phyloP scores from a whole-genome alignment of 306 rosid genomes.

The Datisca glomerata region DNA sequence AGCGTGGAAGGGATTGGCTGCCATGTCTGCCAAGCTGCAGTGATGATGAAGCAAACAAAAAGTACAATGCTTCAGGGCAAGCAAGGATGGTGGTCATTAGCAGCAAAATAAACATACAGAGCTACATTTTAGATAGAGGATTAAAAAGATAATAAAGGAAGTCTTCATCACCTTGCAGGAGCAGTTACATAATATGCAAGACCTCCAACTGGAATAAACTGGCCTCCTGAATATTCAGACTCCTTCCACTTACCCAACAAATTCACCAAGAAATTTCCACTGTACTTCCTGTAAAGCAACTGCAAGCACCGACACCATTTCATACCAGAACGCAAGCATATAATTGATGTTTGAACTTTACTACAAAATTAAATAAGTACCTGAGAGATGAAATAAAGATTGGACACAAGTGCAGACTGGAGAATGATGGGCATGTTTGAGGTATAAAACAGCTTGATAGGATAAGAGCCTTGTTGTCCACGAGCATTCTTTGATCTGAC shows the following conservation, averaged over 20 bases:
- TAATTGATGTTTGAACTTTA: too few species aligned
- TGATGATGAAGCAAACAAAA: too few species aligned
- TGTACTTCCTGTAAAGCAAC: constrained; percentile 19
- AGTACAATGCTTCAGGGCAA: too few species aligned
- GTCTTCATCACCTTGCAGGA: constrained; percentile 16
- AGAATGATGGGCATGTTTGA: constrained; percentile 58
- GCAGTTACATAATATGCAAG: constrained; percentile 19
- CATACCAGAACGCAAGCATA: too few species aligned
- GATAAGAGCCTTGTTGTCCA: constrained; percentile 44
- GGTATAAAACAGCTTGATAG: constrained; percentile 48
- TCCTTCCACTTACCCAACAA: constrained; percentile 16
- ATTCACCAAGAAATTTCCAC: constrained; percentile 16
- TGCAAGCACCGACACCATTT: too few species aligned
- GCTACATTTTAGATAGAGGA: not conserved
- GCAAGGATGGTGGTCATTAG: too few species aligned
- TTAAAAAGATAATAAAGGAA: not conserved
- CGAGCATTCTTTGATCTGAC: constrained; percentile 48
- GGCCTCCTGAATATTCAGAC: constrained; percentile 21
- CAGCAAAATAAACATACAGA: not conserved
- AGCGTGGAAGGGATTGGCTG: too few species aligned
- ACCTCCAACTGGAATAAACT: constrained; percentile 14
- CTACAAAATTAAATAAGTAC: constrained; percentile 6
- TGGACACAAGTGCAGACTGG: constrained; percentile 46
- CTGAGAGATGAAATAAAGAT: constrained; percentile 41
- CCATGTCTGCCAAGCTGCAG: constrained; percentile 24